These are phyloP conservation scores for Kalanchoe fedtschenkoi DNA, from an alignment of 164 flowering plant species.

Conservation along the genomic window DNA sequence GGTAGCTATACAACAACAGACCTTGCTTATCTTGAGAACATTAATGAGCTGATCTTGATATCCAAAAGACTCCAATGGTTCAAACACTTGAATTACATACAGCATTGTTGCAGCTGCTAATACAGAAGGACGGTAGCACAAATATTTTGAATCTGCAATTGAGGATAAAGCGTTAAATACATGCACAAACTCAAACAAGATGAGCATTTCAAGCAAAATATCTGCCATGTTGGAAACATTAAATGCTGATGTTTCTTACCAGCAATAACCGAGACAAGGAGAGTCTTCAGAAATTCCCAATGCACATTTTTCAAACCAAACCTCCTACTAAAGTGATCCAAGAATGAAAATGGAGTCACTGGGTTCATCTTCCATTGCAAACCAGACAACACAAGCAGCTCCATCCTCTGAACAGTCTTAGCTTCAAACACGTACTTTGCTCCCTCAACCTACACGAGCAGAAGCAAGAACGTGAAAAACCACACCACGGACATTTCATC, in stretches of 20 bases:
- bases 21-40: conserved; percentile 52
- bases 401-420: conserved; percentile 49
- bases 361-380: conserved; percentile 49
- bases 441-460: not conserved
- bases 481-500: conserved; percentile 24
- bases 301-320: conserved; percentile 26
- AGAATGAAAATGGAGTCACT: conserved; percentile 42
- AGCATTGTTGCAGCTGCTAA: conserved; percentile 73
- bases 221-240: not conserved
- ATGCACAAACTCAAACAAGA: not conserved
- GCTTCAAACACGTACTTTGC: conserved; percentile 40
- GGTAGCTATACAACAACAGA: too few species aligned
- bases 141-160: conserved; percentile 26
- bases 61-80: conserved; percentile 33
- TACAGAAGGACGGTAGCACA: conserved; percentile 32
- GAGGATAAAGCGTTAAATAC: not conserved
- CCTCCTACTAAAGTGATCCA: conserved; percentile 30
- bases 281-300: conserved; percentile 26
- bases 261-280: conserved; percentile 29
- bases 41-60: conserved; percentile 51
- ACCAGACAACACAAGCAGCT: conserved; percentile 41
- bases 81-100: conserved; percentile 44
- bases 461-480: conserved; percentile 18
- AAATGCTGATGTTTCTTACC: conserved; percentile 20
- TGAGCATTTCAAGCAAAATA: not conserved